Evolutionary conservation across 106 monocot species (phyloP), one percentile per base, ranked within the genome.

Genomic region (Dendrobium officinale): DNA sequence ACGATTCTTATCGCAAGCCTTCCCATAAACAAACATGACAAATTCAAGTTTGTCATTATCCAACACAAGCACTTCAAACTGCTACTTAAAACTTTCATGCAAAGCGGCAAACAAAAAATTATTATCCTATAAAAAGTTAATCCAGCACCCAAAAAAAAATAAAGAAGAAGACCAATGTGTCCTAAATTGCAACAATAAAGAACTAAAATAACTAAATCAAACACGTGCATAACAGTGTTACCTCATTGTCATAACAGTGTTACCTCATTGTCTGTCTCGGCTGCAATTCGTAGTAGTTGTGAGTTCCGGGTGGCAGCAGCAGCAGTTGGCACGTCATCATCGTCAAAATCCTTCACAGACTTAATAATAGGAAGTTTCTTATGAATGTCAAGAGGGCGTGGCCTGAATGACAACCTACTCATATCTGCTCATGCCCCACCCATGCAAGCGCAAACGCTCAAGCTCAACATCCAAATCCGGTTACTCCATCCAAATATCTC

Each of bases 371-470:
- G 92, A 16, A 99, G 91, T 88, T 93, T 99, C 87, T 99, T 99
- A 84, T 99, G 95, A 64, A 99, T 95, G 86, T 99, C 99, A 68
- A 99, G 89, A 26, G 99, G 99, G 40, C 99, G 95, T 79, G 99
- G 99, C 90, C 99, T 87, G 80, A 99, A 87, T 75, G 93, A 93
- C 75, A 88, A 86, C 85, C 99, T 93, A 90, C 92, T 97, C 96
- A 97, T 96, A 77, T 87, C 92, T 85, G 75, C 81, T 85, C 93
- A 93, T 86, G 77, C 87, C 88, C 84, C 55, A 68, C 83, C 64
- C 42, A 61, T 67, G 56, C 54, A 68, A 77, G 42, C 51, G 41
- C 16, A 70, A 70, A 70, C 70, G 33, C 8, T 29, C 61, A 48
- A 75, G 64, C 74, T 81, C 42, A 72, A 77, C 11, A 43, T 58